Evolutionary conservation across 768 basidiomycete genomes (phyloP), one percentile per base, ranked within the genome.

Genomic region (Psilocybe cyanescens): DNA sequence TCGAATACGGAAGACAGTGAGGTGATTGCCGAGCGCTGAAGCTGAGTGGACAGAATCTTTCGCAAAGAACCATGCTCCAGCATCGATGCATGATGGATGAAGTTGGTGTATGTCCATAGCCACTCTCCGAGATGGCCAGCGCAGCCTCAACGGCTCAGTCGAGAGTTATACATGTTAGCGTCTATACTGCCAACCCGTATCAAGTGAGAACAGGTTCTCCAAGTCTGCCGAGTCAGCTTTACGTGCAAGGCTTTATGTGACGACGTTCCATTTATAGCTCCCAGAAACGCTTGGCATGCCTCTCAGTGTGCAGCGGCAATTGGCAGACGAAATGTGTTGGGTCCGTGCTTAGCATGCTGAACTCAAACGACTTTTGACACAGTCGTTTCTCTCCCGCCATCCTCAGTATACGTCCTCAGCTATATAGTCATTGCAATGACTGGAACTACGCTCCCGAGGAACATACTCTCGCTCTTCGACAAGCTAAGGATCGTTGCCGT

Each of bases 381-480:
- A 17, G n/a, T 24, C 58, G 14, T 9, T 19, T 51, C 31, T n/a
- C 8, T 24, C 58, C 55, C 41, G 4, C 30, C 33, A 44, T 37
- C 48, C 31, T 57, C 49, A 56, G 3, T 16, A 37, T 17, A 29
- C 31, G 6, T 14, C 24, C 3, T 56, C 24, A 46, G 41, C 41
- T n/a, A 16, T 12, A 44, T 12, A n/a, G n/a, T 4, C 14, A 44
- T 5, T 5, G 41, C 41, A 4, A 56, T 56, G 57, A 29, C 47
- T 24, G 57, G 53, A 29, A 55, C 41, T 5, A 45, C 49, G 29
- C 65, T 59, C 9, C 62, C 60, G 19, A 58, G 63, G 41, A 67
- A 63, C 50, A 48, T 41, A 17, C 58, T 60, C 31, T 49, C 55
- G 24, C 6, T 64, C 30, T 12, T 47, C 8, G 66, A 64, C 8